These are phyloP conservation scores for Trifolium fragiferum DNA, from an alignment of 306 rosid species.

Conservation along the genomic window DNA sequence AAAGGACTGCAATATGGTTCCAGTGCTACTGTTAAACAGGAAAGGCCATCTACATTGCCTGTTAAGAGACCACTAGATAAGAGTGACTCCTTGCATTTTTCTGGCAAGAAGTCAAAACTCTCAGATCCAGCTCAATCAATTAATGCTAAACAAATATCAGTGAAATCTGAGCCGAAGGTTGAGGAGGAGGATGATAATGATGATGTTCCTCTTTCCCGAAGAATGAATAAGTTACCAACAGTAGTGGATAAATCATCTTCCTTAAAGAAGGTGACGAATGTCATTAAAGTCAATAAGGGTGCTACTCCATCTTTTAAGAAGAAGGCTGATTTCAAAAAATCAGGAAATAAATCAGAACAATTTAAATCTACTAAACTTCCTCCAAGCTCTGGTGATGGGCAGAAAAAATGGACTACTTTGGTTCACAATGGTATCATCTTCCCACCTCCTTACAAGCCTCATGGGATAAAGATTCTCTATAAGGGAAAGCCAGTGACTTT, in stretches of 20 bases:
- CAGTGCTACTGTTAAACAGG: conserved; percentile 37
- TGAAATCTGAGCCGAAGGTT: conserved; percentile 36
- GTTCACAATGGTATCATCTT: conserved; percentile 96
- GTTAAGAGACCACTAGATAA: conserved; percentile 54
- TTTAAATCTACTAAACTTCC: conserved; percentile 71
- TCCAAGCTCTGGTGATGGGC: conserved; percentile 94
- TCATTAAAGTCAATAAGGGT: conserved; percentile 48
- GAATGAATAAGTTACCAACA: conserved; percentile 33
- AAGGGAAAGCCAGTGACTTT: conserved; percentile 80
- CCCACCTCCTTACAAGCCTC: conserved; percentile 85
- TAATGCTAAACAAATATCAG: conserved; percentile 34
- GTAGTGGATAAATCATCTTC: conserved; percentile 41
- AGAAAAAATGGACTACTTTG: conserved; percentile 93
- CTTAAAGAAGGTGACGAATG: conserved; percentile 42
- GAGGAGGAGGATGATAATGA: conserved; percentile 42
- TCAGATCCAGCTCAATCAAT: conserved; percentile 35
- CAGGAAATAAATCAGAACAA: conserved; percentile 61
- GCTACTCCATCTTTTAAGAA: conserved; percentile 44
- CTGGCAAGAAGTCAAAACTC: conserved; percentile 48
- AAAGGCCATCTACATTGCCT: conserved; percentile 36
- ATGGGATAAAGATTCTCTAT: conserved; percentile 77
- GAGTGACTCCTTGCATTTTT: conserved; percentile 36
- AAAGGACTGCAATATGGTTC: conserved; percentile 45
- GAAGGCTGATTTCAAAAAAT: conserved; percentile 41
- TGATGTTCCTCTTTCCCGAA: conserved; percentile 52